Evolutionary conservation across 129 eudicot species (phyloP).

Genomic region (Saussurea involucrata): DNA sequence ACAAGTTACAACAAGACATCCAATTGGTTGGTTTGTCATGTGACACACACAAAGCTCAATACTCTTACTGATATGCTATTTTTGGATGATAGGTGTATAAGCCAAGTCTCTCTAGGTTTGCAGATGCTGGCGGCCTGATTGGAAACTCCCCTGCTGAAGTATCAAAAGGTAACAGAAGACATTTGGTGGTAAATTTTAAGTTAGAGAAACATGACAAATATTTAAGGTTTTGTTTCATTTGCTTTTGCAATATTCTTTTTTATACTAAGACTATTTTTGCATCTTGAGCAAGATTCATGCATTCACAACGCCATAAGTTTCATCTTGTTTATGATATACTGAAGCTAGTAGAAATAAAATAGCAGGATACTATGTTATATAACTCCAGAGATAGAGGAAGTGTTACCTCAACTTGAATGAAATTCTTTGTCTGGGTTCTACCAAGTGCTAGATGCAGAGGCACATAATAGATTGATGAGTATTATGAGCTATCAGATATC

Average conservation of each 20-base stretch:
- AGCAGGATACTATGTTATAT: too few species aligned
- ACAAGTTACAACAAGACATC: not conserved
- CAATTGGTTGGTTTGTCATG: not conserved
- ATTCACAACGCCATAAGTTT: not conserved
- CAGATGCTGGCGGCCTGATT: slow-evolving; percentile 63
- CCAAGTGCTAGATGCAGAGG: too few species aligned
- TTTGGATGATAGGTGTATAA: slow-evolving; percentile 64
- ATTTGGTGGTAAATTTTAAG: slow-evolving; percentile 1
- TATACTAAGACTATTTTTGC: not conserved
- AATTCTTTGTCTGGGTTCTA: too few species aligned
- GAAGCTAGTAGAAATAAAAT: not conserved
- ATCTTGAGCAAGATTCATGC: not conserved
- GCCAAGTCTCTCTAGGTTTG: slow-evolving; percentile 76
- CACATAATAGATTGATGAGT: too few species aligned
- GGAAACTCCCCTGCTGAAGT: slow-evolving; percentile 82
- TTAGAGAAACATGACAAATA: not conserved
- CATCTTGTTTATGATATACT: not conserved
- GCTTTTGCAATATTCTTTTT: not conserved
- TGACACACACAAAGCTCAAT: slow-evolving; percentile 1
- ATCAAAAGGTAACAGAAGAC: slow-evolving; percentile 63
- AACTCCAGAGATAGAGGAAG: too few species aligned
- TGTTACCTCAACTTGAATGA: too few species aligned
- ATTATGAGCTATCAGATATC: too few species aligned
- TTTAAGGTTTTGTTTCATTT: not conserved
- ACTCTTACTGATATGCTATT: not conserved